phyloP scores from a whole-genome alignment of 169 alveolate genomes.

The Plasmodium adleri region DNA sequence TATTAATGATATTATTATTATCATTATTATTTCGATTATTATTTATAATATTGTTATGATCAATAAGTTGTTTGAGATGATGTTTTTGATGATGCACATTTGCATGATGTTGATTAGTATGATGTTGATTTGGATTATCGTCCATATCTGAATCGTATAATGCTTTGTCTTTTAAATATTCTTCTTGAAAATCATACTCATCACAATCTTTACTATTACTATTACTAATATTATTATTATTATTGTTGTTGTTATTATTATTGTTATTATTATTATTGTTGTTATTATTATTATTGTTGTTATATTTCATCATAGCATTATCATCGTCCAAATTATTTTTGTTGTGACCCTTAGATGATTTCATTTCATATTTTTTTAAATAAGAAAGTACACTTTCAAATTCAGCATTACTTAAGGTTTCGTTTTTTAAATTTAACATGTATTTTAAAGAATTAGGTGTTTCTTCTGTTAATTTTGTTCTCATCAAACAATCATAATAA shows the following conservation, averaged over 20 bases:
- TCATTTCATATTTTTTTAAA: slow-evolving; percentile 53
- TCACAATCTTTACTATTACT: slow-evolving; percentile 11
- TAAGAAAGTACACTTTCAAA: slow-evolving; percentile 51
- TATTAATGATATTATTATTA: not conserved
- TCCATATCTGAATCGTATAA: slow-evolving; percentile 67
- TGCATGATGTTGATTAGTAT: not conserved
- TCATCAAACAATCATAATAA: slow-evolving; percentile 69
- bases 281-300: not conserved
- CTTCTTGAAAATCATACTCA: slow-evolving; percentile 51
- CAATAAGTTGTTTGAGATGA: not conserved
- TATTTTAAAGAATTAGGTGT: slow-evolving; percentile 38
- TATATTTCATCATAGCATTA: not conserved
- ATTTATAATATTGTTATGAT: slow-evolving; percentile 1
- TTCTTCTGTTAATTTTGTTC: slow-evolving; percentile 54
- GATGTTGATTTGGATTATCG: not conserved
- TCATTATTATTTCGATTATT: slow-evolving; percentile 3
- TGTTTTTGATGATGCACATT: too few species aligned
- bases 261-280: not conserved
- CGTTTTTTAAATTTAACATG: slow-evolving; percentile 43
- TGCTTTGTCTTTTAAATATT: slow-evolving; percentile 52
- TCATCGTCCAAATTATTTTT: slow-evolving; percentile 20
- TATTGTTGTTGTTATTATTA: too few species aligned
- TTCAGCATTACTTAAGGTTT: slow-evolving; percentile 31
- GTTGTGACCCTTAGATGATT: slow-evolving; percentile 16
- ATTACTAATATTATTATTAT: too few species aligned